Base-by-base conservation (phyloP, 2,329 filamentous ascomycete species). In the Microcera coccophila region DNA sequence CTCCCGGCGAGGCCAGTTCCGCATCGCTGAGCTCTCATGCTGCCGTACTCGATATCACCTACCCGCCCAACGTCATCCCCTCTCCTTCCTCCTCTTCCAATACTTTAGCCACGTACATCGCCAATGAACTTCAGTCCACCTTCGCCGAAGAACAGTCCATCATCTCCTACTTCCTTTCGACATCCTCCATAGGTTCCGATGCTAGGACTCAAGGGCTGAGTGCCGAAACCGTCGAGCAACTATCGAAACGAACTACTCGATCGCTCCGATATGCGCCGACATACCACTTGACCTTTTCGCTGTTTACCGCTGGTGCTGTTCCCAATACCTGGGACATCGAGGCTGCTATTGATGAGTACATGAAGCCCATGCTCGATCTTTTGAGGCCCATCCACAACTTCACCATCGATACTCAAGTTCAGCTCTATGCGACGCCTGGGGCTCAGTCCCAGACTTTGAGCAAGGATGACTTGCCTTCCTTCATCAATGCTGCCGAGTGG, bases 401-500 rank as follows among this genome's bases (percentile, higher is more conserved):
- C 60, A 95, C 90, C 12, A 84, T 97, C 38, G 90, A 97, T 61
- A 95, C 90, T 0, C 93, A 98, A 67, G 87, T 98, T 3, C 93
- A 98, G 67, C 77, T 97, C 0, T 96, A 95, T 61, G 91, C 93
- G n/a, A 70, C 73, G 2, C 78, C 81, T 0, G 78, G 81, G n/a
- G 77, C 80, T 1, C 75, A 79, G 55, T 74, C 75, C 14, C 69
- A 82, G 18, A 75, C 85, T 0, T 70, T 98, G 26, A 82, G 79
- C 57, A 90, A 89, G 62, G 86, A 95, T 55, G 90, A 95, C 57
- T 75, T 98, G 2, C 89, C 88, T 28, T 90, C 87, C 1, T 98
- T 98, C 60, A 90, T 98, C 66, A 98, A 98, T 59, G 90, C 91
- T 3, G 93, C 93, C 2, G 93, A 98, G 68, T 98, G 93, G 93